Evolutionary conservation across 768 basidiomycete species (phyloP).

Genomic region (Boletus vermiculosoides): DNA sequence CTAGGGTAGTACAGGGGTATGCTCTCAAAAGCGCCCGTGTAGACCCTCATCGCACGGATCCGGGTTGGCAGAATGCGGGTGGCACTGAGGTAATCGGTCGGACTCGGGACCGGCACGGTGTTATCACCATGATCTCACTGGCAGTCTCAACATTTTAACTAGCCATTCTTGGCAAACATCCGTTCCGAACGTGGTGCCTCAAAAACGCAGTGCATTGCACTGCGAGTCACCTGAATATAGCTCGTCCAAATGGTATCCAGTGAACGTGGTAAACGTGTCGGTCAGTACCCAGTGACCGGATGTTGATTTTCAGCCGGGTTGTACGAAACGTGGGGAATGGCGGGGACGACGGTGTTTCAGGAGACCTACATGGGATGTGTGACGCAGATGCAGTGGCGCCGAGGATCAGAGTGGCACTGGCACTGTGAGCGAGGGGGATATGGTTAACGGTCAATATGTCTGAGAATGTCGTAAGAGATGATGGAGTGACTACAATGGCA

Average conservation of each 20-base stretch:
- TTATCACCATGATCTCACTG: not conserved
- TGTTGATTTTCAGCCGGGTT: too few relatives aligned
- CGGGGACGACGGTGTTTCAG: not conserved
- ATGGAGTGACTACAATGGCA: not conserved
- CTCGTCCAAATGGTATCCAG: not conserved
- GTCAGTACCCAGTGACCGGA: not conserved
- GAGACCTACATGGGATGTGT: not conserved
- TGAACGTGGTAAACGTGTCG: constrained; percentile 11
- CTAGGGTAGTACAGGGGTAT: too few relatives aligned
- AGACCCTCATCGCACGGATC: too few relatives aligned
- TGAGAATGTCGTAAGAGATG: not conserved
- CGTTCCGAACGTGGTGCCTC: constrained; percentile 8
- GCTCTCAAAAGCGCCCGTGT: not conserved
- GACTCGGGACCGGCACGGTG: not conserved
- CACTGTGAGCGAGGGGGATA: not conserved
- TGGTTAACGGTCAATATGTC: not conserved
- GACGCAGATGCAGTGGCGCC: not conserved
- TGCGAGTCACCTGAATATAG: not conserved
- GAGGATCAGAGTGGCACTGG: not conserved
- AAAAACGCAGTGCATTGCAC: constrained; percentile 4
- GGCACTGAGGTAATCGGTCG: not conserved
- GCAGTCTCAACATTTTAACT: not conserved
- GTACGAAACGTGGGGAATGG: not conserved
- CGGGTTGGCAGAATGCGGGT: not conserved
- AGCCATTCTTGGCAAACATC: not conserved